Conservation (phyloP, 805 yeast species). For the Lipomyces kockii region DNA sequence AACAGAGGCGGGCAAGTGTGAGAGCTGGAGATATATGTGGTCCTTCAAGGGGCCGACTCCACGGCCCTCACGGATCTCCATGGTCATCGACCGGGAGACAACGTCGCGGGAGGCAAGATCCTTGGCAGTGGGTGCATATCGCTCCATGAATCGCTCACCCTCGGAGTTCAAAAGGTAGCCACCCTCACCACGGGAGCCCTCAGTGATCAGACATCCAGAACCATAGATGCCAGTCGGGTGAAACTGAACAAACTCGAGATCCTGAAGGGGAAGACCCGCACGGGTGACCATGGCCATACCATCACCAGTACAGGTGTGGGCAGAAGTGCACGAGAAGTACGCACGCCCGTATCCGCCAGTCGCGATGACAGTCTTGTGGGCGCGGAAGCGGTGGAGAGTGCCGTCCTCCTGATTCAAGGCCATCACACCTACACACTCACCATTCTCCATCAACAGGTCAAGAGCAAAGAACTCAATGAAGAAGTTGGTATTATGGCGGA, state of each 20-base stretch:
- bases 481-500: constrained; percentile 96
- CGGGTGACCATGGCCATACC: constrained; percentile 98
- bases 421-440: constrained; percentile 94
- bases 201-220: constrained; percentile 97
- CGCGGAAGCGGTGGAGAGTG: constrained; percentile 95
- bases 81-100: constrained; percentile 95
- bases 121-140: constrained; percentile 98
- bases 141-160: constrained; percentile 99
- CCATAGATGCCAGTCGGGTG: constrained; percentile 99
- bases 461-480: constrained; percentile 96
- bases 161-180: constrained; percentile 94
- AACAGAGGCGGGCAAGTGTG: constrained; percentile 90
- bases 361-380: constrained; percentile 94
- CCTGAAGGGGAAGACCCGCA: constrained; percentile 98
- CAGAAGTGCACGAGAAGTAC: constrained; percentile 97
- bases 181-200: constrained; percentile 99
- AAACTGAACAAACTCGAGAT: constrained; percentile 96
- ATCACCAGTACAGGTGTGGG: constrained; percentile 99
- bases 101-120: constrained; percentile 98
- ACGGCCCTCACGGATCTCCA: constrained; percentile 98
- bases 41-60: constrained; percentile 98
- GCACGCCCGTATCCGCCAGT: constrained; percentile 99
- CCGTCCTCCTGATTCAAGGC: constrained; percentile 99
- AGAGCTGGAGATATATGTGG: constrained; percentile 92
- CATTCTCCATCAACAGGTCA: constrained; percentile 92